Conservation (phyloP, 345 rosid genomes). For the Clausena lansium region DNA sequence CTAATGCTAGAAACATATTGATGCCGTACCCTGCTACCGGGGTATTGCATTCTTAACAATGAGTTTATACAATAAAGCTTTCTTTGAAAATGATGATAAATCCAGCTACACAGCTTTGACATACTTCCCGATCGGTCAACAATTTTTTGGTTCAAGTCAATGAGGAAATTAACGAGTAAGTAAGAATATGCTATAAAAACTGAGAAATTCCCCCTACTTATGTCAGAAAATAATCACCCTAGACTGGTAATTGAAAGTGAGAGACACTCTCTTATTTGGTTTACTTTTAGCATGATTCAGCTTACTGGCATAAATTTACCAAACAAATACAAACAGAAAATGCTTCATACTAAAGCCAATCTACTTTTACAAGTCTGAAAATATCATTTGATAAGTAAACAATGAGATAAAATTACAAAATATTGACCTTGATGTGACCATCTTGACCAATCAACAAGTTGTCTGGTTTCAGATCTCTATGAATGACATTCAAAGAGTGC, state of each 20-base stretch:
- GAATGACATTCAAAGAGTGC: conserved; percentile 89
- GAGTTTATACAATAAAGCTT: background rate
- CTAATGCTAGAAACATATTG: background rate
- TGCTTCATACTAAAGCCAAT: background rate
- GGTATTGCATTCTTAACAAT: background rate
- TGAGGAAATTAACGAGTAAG: background rate
- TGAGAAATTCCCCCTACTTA: background rate
- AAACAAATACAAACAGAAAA: background rate
- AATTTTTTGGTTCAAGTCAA: background rate
- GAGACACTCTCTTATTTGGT: background rate
- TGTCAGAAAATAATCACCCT: background rate
- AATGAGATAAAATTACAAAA: conserved; percentile 9
- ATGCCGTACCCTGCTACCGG: too few relatives aligned
- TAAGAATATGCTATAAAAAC: background rate
- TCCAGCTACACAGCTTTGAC: background rate
- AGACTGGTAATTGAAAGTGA: too few relatives aligned
- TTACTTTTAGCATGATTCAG: background rate
- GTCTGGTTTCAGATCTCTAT: conserved; percentile 98
- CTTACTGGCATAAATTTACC: background rate
- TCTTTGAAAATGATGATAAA: background rate
- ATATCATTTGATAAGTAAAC: background rate
- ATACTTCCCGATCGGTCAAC: background rate
- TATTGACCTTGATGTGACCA: conserved; percentile 94
- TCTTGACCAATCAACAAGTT: conserved; percentile 95
- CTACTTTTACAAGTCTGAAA: background rate